These are phyloP conservation scores for Trichoderma sp. DNA, from an alignment of 2,329 filamentous ascomycete genomes.

Conservation along the genomic window DNA sequence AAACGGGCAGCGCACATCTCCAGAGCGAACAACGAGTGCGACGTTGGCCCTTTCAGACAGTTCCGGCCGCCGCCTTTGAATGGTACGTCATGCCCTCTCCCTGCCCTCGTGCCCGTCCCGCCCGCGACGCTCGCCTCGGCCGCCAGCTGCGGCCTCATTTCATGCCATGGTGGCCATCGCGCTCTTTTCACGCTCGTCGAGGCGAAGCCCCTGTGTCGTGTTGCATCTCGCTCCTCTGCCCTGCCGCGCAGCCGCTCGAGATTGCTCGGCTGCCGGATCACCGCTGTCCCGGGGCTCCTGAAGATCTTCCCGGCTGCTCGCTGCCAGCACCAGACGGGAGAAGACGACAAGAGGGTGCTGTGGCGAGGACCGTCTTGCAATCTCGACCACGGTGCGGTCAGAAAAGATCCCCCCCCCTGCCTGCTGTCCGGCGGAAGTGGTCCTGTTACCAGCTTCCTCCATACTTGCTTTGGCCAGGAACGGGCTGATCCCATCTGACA, in stretches of 20 bases:
- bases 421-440: conserved; percentile 19
- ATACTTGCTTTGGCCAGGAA: conserved; percentile 9
- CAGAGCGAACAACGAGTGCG: conserved; percentile 19
- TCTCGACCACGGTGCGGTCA: conserved; percentile 27
- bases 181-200: conserved; percentile 4
- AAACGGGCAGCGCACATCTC: conserved; percentile 27
- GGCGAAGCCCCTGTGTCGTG: conserved; percentile 8
- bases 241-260: not conserved
- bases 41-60: conserved; percentile 22
- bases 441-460: not conserved
- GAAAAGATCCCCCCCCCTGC: conserved; percentile 21
- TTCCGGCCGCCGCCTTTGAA: conserved; percentile 26
- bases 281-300: conserved; percentile 14
- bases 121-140: not conserved
- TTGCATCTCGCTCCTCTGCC: conserved; percentile 9
- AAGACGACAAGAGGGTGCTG: not conserved
- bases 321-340: not conserved
- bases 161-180: conserved; percentile 6
- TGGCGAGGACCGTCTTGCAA: conserved; percentile 11
- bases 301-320: not conserved
- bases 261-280: conserved; percentile 23
- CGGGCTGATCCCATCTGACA: conserved; percentile 25
- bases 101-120: not conserved
- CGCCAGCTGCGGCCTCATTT: conserved; percentile 4
- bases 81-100: conserved; percentile 24